Conservation (phyloP, 345 rosid genomes). For the Clarkia xantiana region DNA sequence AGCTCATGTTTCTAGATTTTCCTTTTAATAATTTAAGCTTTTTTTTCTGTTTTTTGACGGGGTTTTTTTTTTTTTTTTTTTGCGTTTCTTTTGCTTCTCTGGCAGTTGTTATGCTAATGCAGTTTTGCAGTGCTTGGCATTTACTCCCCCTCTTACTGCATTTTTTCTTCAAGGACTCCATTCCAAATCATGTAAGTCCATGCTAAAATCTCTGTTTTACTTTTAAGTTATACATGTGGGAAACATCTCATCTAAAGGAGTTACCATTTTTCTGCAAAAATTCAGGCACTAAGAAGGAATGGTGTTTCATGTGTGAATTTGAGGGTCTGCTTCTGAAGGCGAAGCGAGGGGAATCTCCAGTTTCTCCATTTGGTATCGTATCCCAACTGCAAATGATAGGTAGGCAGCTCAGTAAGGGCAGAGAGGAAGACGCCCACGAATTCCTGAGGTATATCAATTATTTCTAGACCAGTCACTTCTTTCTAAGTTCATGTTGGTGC, state of each 20-base stretch:
- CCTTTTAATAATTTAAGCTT: too few relatives aligned
- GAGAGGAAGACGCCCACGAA: constrained; percentile 98
- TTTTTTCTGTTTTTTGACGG: background rate
- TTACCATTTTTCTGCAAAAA: background rate
- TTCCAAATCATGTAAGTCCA: constrained; percentile 57
- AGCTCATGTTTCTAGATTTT: too few relatives aligned
- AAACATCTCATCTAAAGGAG: background rate
- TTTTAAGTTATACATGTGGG: background rate
- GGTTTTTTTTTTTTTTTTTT: too few relatives aligned
- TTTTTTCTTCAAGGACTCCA: constrained; percentile 79
- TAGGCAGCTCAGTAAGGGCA: constrained; percentile 70
- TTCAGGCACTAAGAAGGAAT: constrained; percentile 59
- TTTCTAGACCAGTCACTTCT: constrained; percentile 4
- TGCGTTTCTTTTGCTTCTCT: constrained; percentile 9
- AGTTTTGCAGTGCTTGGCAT: constrained; percentile 80
- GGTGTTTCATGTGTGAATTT: constrained; percentile 91
- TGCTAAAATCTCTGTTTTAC: constrained; percentile 6
- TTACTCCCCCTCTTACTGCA: constrained; percentile 84
- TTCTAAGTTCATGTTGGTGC: background rate
- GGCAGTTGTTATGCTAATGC: constrained; percentile 97
- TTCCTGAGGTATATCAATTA: constrained; percentile 53
- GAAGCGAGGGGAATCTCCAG: constrained; percentile 50
- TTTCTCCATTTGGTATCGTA: constrained; percentile 58
- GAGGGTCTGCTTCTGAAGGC: constrained; percentile 63
- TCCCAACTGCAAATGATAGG: constrained; percentile 58